Evolutionary conservation across 148 eudicot species (phyloP), one percentile per base, ranked within the genome.

Genomic region (Persicaria tinctoria): DNA sequence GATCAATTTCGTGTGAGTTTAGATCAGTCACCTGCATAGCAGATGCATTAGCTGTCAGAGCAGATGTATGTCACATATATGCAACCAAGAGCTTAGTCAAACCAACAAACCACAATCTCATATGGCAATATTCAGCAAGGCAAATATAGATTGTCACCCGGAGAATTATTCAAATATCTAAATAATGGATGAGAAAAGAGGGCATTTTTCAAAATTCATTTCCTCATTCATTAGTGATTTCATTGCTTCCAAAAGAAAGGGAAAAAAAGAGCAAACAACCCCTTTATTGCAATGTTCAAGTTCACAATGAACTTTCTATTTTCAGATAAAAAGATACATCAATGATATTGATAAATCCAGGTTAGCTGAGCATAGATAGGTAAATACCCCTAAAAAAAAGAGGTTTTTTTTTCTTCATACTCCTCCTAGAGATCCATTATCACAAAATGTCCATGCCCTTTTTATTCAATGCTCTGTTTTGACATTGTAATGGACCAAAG

Each of bases 1-100:
- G 92, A 84, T 95, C 97, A 81, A 95, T 95, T 48, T 87, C 83
- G 85, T 95, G 99, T 16, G 97, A 90, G 73, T 95, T 94, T 75
- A 95, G 84, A 78, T 95, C 99, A 27, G 92, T 86, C 69, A 92
- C 92, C 97, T 92, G 89, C 38, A 77, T 23, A 17, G 76, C 3
- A 46, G 4, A 76, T 44, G 6, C 50, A 23, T 62, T 54, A 38
- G 13, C 32, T 38, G 41, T 11, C 46, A 64, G 44, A 32, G 41
- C 41, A 32, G 41, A 32, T 32, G 41, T 32, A 32, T 32, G 41
- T 32, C 41, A 32, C 41, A 32, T 32, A 32, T 32, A 32, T 32
- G 41, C 41, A 32, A 32, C 41, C 41, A 32, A 32, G 41, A 32
- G 41, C 41, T 32, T 1, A 32, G 41, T 32, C 41, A 32, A 32